Evolutionary conservation across 2,329 filamentous ascomycete species (phyloP).

Genomic region (Chaetomium sp.): DNA sequence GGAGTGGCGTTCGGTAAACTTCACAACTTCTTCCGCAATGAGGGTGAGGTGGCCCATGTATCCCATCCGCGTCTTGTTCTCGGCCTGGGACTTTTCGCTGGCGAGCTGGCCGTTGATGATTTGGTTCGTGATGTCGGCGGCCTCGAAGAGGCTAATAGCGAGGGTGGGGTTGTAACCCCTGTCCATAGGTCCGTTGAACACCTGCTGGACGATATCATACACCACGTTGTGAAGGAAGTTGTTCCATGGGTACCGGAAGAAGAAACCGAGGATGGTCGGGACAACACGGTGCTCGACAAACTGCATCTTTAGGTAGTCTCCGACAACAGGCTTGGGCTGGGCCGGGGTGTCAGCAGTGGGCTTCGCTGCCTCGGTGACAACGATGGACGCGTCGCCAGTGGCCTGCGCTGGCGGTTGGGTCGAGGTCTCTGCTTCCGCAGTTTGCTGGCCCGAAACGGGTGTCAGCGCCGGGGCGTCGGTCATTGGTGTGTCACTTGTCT

Average conservation of each 20-base stretch:
- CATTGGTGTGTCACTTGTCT: slow-evolving; percentile 9
- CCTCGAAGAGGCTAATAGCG: slow-evolving; percentile 90
- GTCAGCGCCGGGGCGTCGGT: slow-evolving; percentile 7
- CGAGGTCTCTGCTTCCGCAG: slow-evolving; percentile 19
- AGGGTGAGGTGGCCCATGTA: slow-evolving; percentile 98
- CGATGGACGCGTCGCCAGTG: slow-evolving; percentile 38
- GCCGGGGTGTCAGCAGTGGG: slow-evolving; percentile 29
- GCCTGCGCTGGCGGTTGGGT: slow-evolving; percentile 25
- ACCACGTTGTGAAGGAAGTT: slow-evolving; percentile 99
- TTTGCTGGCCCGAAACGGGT: not conserved
- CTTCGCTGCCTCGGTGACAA: slow-evolving; percentile 31
- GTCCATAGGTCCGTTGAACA: slow-evolving; percentile 98
- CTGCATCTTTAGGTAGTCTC: slow-evolving; percentile 91
- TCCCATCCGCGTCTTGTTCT: slow-evolving; percentile 86
- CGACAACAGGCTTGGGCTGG: slow-evolving; percentile 69
- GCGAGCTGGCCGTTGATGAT: slow-evolving; percentile 88
- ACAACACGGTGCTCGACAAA: slow-evolving; percentile 95
- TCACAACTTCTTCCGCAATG: slow-evolving; percentile 97
- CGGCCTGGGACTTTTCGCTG: slow-evolving; percentile 81
- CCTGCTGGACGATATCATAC: slow-evolving; percentile 97
- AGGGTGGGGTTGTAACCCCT: slow-evolving; percentile 88
- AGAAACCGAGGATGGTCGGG: slow-evolving; percentile 93
- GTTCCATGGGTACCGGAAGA: slow-evolving; percentile 98
- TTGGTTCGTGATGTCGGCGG: slow-evolving; percentile 82
- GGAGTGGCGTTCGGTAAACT: slow-evolving; percentile 93